These are phyloP conservation scores for Calamus simplicifolius DNA, from an alignment of 176 grass and related monocot species.

Conservation along the genomic window DNA sequence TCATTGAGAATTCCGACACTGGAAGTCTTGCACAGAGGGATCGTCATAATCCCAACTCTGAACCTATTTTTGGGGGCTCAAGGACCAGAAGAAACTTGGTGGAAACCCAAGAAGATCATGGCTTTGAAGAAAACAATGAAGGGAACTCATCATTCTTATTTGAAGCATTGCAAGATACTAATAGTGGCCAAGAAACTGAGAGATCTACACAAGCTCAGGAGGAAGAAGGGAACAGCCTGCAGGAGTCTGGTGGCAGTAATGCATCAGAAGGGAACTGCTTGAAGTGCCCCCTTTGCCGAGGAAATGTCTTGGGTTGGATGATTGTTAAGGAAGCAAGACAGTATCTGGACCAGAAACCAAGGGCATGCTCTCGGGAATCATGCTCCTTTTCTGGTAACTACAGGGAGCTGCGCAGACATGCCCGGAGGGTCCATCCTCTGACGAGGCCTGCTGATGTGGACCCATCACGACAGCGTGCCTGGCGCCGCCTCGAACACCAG, in stretches of 20 bases:
- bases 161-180: conserved; percentile 5
- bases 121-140: conserved; percentile 2
- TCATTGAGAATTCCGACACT: conserved; percentile 44
- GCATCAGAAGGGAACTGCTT: conserved; percentile 32
- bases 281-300: conserved; percentile 89
- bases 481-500: conserved; percentile 71
- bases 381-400: conserved; percentile 80
- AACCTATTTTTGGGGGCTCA: conserved; percentile 30
- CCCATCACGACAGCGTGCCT: conserved; percentile 57
- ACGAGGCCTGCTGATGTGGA: conserved; percentile 56
- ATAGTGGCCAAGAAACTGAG: conserved; percentile 36
- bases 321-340: conserved; percentile 67
- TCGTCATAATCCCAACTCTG: conserved; percentile 40
- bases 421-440: conserved; percentile 51
- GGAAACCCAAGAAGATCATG: conserved; percentile 23
- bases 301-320: conserved; percentile 64
- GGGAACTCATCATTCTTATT: conserved; percentile 4
- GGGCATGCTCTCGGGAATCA: conserved; percentile 59
- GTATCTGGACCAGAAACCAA: conserved; percentile 66
- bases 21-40: conserved; percentile 35
- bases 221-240: conserved; percentile 23
- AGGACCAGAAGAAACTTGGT: conserved; percentile 18
- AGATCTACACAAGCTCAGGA: conserved; percentile 23
- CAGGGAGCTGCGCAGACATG: conserved; percentile 71
- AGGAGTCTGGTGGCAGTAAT: conserved; percentile 35